phyloP scores from a whole-genome alignment of 192 early-diverging fungal genomes.

The Umbelopsis ramanniana region DNA sequence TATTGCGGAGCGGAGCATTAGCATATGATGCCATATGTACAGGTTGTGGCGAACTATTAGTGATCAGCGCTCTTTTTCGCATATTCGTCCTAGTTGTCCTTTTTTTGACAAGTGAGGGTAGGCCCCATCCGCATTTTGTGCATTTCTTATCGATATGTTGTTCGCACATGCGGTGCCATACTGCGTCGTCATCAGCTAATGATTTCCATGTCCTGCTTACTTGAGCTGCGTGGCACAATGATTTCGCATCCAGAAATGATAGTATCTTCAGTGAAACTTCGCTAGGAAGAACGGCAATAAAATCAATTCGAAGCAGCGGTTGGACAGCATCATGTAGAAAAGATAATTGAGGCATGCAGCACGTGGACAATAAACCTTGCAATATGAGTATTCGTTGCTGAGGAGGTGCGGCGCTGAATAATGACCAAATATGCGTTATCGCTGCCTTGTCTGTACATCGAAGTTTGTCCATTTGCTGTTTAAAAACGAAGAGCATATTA shows the following conservation, averaged over 20 bases:
- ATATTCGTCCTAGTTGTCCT: conserved; percentile 33
- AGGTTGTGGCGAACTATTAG: conserved; percentile 19
- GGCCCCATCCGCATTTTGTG: conserved; percentile 95
- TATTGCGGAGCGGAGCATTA: conserved; percentile 22
- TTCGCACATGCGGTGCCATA: conserved; percentile 99
- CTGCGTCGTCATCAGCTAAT: conserved; percentile 88
- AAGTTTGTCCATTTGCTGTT: conserved; percentile 61
- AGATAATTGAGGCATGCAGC: conserved; percentile 87
- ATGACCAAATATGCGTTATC: conserved; percentile 72
- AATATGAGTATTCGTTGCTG: conserved; percentile 70
- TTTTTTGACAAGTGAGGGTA: conserved; percentile 83
- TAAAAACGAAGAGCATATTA: background rate
- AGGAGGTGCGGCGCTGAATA: conserved; percentile 70
- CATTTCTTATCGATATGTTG: conserved; percentile 98
- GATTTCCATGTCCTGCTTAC: conserved; percentile 79
- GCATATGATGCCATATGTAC: conserved; percentile 16
- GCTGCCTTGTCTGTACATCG: conserved; percentile 59
- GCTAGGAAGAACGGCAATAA: conserved; percentile 71
- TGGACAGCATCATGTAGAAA: conserved; percentile 74
- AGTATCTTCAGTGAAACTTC: conserved; percentile 87
- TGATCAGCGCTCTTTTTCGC: conserved; percentile 32
- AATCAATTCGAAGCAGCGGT: conserved; percentile 81
- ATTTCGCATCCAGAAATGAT: conserved; percentile 89
- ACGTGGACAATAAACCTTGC: conserved; percentile 77
- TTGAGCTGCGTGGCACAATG: conserved; percentile 90